Evolutionary conservation across 2,329 filamentous ascomycete species (phyloP).

Genomic region (Aspergillus melleus): DNA sequence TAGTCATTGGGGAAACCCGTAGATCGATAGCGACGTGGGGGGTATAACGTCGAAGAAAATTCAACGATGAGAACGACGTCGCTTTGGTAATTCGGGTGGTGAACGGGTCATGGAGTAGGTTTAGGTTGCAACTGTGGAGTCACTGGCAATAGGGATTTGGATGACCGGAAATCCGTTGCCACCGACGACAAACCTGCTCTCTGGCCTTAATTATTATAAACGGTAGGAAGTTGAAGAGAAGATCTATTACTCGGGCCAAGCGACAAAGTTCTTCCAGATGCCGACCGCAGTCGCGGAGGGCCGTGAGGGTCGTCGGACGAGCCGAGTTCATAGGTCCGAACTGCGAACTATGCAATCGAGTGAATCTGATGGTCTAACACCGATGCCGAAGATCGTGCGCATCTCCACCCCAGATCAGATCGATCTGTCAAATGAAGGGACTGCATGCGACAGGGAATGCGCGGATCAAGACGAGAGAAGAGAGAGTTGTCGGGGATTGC

Average conservation of each 20-base stretch:
- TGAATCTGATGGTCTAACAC: neutral
- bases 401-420: neutral
- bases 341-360: neutral
- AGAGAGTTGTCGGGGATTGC: conserved; percentile 1
- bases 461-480: conserved; percentile 24
- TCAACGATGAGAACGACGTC: neutral
- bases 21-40: neutral
- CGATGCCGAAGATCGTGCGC: neutral
- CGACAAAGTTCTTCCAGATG: too few species aligned
- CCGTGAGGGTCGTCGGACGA: neutral
- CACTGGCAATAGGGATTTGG: neutral
- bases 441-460: conserved; percentile 8
- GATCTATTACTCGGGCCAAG: neutral
- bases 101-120: neutral
- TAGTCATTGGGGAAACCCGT: neutral
- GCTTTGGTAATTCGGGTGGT: too few species aligned
- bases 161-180: neutral
- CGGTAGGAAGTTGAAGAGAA: neutral
- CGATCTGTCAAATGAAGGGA: conserved; percentile 1
- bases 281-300: too few species aligned
- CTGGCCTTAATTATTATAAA: neutral
- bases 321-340: neutral
- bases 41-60: neutral
- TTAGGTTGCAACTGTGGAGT: neutral
- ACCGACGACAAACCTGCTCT: neutral